phyloP scores from a whole-genome alignment of 805 yeast genomes.

The Hanseniaspora nectarophila region DNA sequence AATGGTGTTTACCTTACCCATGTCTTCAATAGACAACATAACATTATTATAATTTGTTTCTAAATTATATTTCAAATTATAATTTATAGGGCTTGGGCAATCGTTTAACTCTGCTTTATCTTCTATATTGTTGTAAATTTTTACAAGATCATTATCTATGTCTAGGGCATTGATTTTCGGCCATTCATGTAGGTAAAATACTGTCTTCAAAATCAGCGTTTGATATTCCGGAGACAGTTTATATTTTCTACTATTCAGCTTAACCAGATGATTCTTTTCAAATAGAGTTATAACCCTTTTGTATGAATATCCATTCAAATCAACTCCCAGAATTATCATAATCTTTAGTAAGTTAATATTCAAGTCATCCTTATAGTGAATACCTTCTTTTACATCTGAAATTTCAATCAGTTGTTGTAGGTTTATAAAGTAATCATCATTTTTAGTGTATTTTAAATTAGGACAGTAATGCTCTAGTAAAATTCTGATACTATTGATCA shows the following conservation, averaged over 20 bases:
- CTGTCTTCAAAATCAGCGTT: background rate
- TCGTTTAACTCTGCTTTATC: conserved; percentile 1
- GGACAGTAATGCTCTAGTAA: conserved; percentile 6
- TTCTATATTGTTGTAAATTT: conserved; percentile 1
- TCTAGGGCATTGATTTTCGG: background rate
- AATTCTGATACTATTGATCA: conserved; percentile 2
- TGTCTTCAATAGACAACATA: background rate
- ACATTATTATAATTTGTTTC: background rate
- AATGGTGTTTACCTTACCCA: conserved; percentile 6
- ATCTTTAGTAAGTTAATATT: conserved; percentile 6
- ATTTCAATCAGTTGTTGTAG: background rate
- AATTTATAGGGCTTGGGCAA: conserved; percentile 8
- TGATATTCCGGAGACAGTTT: background rate
- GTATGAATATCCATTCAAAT: background rate
- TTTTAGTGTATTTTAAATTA: background rate
- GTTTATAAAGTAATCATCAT: conserved; percentile 1
- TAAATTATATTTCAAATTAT: background rate
- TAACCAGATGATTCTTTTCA: conserved; percentile 1
- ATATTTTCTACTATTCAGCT: background rate
- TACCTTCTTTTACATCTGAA: background rate
- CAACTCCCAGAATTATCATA: conserved; percentile 10
- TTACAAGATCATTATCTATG: background rate
- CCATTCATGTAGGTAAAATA: conserved; percentile 4
- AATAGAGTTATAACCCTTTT: conserved; percentile 3
- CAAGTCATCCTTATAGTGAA: background rate